phyloP scores from a whole-genome alignment of 768 basidiomycete species.

The Mycena haematopus region DNA sequence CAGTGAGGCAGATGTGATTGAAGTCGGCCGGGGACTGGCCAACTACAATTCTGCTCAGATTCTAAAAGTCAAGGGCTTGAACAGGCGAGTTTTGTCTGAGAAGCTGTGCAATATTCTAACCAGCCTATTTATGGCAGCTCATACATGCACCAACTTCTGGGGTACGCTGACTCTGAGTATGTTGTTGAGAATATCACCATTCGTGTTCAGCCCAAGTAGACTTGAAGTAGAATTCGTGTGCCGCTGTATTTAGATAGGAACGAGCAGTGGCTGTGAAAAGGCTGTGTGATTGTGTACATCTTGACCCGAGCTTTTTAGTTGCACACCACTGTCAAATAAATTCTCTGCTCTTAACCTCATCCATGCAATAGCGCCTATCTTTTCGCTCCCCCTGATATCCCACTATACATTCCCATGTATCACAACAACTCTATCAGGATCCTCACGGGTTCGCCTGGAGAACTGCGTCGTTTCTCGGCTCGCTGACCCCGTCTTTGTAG shows the following conservation, averaged over 20 bases:
- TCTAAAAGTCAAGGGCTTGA: conserved; percentile 82
- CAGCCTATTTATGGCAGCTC: conserved; percentile 61
- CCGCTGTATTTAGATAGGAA: neutral
- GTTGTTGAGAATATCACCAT: conserved; percentile 96
- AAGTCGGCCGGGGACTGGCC: conserved; percentile 93
- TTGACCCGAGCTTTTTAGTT: conserved; percentile 29
- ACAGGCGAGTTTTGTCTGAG: conserved; percentile 70
- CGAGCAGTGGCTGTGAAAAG: neutral
- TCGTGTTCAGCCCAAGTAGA: conserved; percentile 54
- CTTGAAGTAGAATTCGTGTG: conserved; percentile 26
- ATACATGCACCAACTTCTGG: conserved; percentile 78
- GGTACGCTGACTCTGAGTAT: conserved; percentile 96
- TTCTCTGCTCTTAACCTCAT: conserved; percentile 35
- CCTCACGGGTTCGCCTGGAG: conserved; percentile 61
- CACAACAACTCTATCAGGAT: conserved; percentile 84
- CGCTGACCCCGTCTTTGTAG: conserved; percentile 46
- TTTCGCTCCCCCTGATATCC: conserved; percentile 7
- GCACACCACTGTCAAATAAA: neutral
- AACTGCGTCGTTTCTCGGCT: neutral
- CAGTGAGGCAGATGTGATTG: conserved; percentile 70
- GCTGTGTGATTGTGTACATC: neutral
- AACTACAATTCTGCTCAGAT: conserved; percentile 98
- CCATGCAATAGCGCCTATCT: conserved; percentile 44
- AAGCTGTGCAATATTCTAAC: conserved; percentile 19
- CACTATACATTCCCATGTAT: conserved; percentile 54